Conservation (phyloP, 2,329 filamentous ascomycete genomes). For the Truncatella angustata region DNA sequence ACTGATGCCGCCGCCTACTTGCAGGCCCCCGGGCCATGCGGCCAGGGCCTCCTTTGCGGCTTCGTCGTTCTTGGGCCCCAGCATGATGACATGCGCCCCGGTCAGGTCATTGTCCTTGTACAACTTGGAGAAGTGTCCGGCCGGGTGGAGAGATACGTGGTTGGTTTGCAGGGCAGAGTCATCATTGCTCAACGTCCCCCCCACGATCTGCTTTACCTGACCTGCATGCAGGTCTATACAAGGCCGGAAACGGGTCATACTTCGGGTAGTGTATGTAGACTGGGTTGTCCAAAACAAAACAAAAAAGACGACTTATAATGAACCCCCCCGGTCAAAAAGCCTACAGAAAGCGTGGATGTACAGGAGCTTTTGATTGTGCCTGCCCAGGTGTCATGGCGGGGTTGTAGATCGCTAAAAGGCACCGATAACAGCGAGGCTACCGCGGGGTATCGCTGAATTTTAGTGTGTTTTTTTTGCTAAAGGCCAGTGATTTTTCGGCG, state of each 20-base stretch:
- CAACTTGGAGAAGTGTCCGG: slow-evolving; percentile 75
- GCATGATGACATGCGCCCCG: slow-evolving; percentile 94
- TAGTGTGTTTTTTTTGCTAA: too few relatives aligned
- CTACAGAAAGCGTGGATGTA: too few relatives aligned
- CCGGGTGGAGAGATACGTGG: slow-evolving; percentile 81
- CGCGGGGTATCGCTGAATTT: neutral
- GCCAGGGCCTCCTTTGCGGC: slow-evolving; percentile 74
- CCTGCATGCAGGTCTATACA: slow-evolving; percentile 98
- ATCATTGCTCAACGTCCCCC: slow-evolving; percentile 77
- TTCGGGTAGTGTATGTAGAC: slow-evolving; percentile 12
- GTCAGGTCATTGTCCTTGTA: slow-evolving; percentile 73
- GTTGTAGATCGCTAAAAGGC: slow-evolving; percentile 2
- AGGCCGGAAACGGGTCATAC: slow-evolving; percentile 90
- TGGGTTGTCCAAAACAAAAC: neutral
- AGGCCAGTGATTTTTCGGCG: neutral
- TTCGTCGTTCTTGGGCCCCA: slow-evolving; percentile 81
- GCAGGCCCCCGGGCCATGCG: slow-evolving; percentile 77
- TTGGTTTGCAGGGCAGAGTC: slow-evolving; percentile 78
- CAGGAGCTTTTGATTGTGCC: too few relatives aligned
- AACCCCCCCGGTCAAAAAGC: too few relatives aligned
- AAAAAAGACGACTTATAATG: too few relatives aligned
- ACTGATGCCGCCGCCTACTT: slow-evolving; percentile 92
- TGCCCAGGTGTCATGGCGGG: slow-evolving; percentile 11
- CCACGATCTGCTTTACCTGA: slow-evolving; percentile 97
- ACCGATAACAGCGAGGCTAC: slow-evolving; percentile 1